phyloP scores from a whole-genome alignment of 2,329 filamentous ascomycete species.

The Pseudogymnoascus sp. region DNA sequence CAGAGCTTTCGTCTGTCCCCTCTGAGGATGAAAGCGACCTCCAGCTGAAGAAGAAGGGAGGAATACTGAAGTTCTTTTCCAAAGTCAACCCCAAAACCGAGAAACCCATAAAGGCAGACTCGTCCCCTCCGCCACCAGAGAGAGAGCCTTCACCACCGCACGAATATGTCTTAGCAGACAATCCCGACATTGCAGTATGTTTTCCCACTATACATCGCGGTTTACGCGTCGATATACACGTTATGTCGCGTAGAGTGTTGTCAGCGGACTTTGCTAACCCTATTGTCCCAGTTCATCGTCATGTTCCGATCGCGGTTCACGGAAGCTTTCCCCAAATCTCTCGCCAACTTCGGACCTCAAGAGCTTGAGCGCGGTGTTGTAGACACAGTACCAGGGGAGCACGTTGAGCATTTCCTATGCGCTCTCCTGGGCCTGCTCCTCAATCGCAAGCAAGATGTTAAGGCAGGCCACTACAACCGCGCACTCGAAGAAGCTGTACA shows the following conservation, averaged over 20 bases:
- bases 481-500: conserved; percentile 89
- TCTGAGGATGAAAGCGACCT: conserved; percentile 49
- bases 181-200: conserved; percentile 86
- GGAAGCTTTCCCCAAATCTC: conserved; percentile 79
- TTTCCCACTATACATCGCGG: conserved; percentile 34
- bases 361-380: conserved; percentile 85
- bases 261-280: conserved; percentile 27
- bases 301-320: conserved; percentile 95
- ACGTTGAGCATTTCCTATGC: conserved; percentile 82
- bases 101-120: conserved; percentile 43
- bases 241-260: conserved; percentile 40
- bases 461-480: conserved; percentile 85
- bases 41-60: conserved; percentile 43
- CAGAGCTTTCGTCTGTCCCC: conserved; percentile 50
- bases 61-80: conserved; percentile 61
- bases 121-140: conserved; percentile 62
- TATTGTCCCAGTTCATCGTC: conserved; percentile 71
- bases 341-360: conserved; percentile 86
- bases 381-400: conserved; percentile 69
- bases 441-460: conserved; percentile 97
- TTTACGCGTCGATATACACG: conserved; percentile 37
- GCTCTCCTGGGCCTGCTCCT: conserved; percentile 79
- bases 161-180: conserved; percentile 83
- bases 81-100: conserved; percentile 33
- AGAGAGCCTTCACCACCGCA: conserved; percentile 82